A percentile compares a stretch with the other conserved stretches of the same genome.
phyloP scores from a whole-genome alignment of 345 rosid genomes.

The Erodium maritimum region DNA sequence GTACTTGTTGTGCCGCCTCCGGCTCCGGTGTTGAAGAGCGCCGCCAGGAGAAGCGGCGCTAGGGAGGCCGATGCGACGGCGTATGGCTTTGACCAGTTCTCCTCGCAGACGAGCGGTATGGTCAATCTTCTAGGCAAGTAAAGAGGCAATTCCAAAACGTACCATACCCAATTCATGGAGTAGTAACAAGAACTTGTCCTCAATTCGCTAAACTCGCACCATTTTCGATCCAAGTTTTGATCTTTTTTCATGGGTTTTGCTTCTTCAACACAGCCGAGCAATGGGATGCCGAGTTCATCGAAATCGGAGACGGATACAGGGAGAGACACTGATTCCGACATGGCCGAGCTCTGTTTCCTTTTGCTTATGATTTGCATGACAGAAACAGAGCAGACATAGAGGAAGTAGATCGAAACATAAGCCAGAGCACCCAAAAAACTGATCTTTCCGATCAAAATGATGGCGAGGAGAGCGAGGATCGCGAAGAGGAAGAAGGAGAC shows the following conservation, averaged over 20 bases:
- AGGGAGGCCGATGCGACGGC: slow-evolving; percentile 53
- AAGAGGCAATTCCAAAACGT: slow-evolving; percentile 55
- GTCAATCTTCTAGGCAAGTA: slow-evolving; percentile 74
- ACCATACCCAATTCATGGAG: slow-evolving; percentile 20
- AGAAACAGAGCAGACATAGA: slow-evolving; percentile 54
- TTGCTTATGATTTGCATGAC: slow-evolving; percentile 25
- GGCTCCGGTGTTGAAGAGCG: slow-evolving; percentile 31
- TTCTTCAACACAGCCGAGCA: slow-evolving; percentile 41
- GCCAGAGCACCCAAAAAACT: slow-evolving; percentile 48
- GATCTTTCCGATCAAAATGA: slow-evolving; percentile 40
- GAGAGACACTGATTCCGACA: not conserved
- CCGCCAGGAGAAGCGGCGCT: slow-evolving; percentile 64
- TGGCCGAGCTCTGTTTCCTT: slow-evolving; percentile 7
- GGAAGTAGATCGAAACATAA: slow-evolving; percentile 47
- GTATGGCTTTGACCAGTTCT: slow-evolving; percentile 69
- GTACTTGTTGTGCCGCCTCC: slow-evolving; percentile 26
- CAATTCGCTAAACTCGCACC: slow-evolving; percentile 4
- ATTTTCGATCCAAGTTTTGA: slow-evolving; percentile 8
- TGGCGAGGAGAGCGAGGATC: slow-evolving; percentile 43
- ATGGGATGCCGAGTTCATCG: slow-evolving; percentile 29
- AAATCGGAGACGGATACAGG: slow-evolving; percentile 10
- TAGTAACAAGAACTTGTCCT: slow-evolving; percentile 10
- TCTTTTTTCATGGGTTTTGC: slow-evolving; percentile 31
- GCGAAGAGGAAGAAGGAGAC: slow-evolving; percentile 53
- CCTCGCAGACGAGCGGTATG: slow-evolving; percentile 58